Percentiles rank a stretch among this genome's conserved stretches.
Evolutionary conservation across 306 rosid species (phyloP).

Genomic region (Dryas drummondii): DNA sequence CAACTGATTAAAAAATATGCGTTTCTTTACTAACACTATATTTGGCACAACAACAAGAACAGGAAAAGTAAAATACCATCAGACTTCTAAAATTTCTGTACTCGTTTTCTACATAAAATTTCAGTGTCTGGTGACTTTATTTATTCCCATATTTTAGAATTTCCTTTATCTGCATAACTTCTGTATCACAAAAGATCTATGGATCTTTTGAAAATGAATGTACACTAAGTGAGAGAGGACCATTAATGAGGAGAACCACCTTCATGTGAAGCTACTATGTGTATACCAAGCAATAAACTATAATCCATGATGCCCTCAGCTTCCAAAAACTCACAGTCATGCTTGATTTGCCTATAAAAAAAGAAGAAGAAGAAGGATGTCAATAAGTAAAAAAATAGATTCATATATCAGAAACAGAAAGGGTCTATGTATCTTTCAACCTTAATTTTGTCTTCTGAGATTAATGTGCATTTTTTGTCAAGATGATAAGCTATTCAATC

Average conservation of each 20-base stretch:
- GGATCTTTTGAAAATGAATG: not conserved
- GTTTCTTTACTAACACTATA: not conserved
- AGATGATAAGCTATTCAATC: not conserved
- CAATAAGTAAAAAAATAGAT: not conserved
- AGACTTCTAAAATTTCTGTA: not conserved
- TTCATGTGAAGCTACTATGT: slow-evolving; percentile 22
- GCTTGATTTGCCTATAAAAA: slow-evolving; percentile 45
- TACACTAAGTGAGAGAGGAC: not conserved
- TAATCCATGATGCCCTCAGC: slow-evolving; percentile 51
- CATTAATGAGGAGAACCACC: slow-evolving; percentile 25
- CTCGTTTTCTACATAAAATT: not conserved
- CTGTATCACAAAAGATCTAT: not conserved
- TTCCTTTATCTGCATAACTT: not conserved
- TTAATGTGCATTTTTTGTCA: not conserved
- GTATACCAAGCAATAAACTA: slow-evolving; percentile 46
- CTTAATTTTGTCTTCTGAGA: not conserved
- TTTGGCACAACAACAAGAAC: not conserved
- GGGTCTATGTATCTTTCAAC: not conserved
- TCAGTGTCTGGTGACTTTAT: not conserved
- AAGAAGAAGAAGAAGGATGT: slow-evolving; percentile 9
- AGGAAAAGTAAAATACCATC: not conserved
- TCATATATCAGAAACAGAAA: not conserved
- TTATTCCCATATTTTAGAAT: slow-evolving; percentile 6
- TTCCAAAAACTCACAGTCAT: slow-evolving; percentile 48
- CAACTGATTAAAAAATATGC: not conserved